These are phyloP conservation scores for Lachnellula suecica DNA, from an alignment of 2,329 filamentous ascomycete genomes.

Conservation along the genomic window DNA sequence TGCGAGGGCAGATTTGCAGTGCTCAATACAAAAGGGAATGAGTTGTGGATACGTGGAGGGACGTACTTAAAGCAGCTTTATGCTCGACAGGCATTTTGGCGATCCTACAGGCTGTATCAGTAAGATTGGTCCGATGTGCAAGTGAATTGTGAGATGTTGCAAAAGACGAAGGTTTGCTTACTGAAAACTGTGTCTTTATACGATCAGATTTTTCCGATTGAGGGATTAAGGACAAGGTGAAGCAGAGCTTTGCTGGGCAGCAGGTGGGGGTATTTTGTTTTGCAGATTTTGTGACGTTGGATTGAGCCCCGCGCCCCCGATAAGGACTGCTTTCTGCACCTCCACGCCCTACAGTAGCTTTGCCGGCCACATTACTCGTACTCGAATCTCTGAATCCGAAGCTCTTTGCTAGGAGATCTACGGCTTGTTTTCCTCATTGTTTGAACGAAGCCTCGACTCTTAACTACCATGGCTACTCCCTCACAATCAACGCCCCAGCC, in stretches of 20 bases:
- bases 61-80: constrained; percentile 66
- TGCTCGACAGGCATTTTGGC: constrained; percentile 65
- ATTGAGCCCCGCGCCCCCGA: constrained; percentile 18
- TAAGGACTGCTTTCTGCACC: constrained; percentile 6
- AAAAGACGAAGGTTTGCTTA: constrained; percentile 6
- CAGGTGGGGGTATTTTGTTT: constrained; percentile 21
- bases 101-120: constrained; percentile 22
- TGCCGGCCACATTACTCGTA: not conserved
- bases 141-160: no score
- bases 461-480: constrained; percentile 21
- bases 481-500: constrained; percentile 31
- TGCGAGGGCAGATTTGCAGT: no score
- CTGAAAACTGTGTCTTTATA: not conserved
- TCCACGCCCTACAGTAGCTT: constrained; percentile 1
- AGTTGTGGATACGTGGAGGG: constrained; percentile 31
- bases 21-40: not conserved
- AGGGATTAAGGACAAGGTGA: not conserved
- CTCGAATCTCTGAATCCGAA: not conserved
- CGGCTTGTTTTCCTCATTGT: not conserved
- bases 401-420: not conserved
- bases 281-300: constrained; percentile 5
- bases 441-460: no score
- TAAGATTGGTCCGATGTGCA: constrained; percentile 2
- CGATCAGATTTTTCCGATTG: not conserved
- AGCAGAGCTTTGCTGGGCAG: constrained; percentile 10